phyloP scores from a whole-genome alignment of 108 stramenopile genomes.

The Skeletonema costatum region DNA sequence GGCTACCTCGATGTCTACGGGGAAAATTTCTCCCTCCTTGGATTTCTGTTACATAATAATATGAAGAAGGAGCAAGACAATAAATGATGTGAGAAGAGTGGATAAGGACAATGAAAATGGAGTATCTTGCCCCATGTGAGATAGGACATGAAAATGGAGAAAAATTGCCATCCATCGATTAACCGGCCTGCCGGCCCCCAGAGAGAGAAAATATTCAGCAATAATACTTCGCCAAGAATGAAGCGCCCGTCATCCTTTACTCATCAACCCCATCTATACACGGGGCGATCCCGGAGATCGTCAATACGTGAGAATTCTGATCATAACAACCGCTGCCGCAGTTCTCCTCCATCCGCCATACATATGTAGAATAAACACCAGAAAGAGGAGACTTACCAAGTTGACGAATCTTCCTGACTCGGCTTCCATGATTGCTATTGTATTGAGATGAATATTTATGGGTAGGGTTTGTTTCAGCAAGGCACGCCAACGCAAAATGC shows the following conservation, averaged over 20 bases:
- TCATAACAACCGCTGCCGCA: background rate
- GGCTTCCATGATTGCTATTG: slow-evolving; percentile 31
- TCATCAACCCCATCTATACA: background rate
- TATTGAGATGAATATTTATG: too few relatives aligned
- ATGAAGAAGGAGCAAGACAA: background rate
- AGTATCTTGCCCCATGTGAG: background rate
- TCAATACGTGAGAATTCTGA: background rate
- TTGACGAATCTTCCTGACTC: slow-evolving; percentile 37
- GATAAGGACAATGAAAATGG: background rate
- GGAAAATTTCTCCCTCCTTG: slow-evolving; percentile 95
- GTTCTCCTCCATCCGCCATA: background rate
- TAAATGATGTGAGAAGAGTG: background rate
- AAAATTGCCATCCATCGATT: background rate
- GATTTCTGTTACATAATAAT: slow-evolving; percentile 60
- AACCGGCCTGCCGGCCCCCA: background rate
- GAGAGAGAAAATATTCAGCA: background rate
- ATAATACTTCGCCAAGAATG: background rate
- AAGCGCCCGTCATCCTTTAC: too few relatives aligned
- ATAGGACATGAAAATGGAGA: background rate
- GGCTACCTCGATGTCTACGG: slow-evolving; percentile 91
- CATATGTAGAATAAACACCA: too few relatives aligned
- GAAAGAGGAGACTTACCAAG: slow-evolving; percentile 20
- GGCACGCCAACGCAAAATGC: too few relatives aligned
- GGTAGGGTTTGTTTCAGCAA: too few relatives aligned
- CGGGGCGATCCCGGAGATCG: background rate